Base-by-base conservation (phyloP, 2,329 filamentous ascomycete species). In the Pseudogymnoascus sp. region DNA sequence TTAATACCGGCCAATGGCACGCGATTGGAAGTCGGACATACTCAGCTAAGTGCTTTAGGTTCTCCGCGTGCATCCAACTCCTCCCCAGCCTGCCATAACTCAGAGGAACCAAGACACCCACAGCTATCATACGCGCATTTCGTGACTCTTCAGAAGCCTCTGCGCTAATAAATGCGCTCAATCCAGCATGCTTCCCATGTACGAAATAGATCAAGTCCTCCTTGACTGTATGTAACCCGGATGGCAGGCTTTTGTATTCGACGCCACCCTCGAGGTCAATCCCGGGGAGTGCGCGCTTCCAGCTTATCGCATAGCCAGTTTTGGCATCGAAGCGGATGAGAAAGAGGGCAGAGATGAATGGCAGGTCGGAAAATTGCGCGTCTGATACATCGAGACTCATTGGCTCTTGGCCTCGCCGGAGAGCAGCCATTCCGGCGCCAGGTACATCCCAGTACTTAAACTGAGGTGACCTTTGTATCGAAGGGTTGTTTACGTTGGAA, bases 171-270 rank as follows among this genome's bases (percentile, higher is more conserved):
- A 97, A 99, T 29, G 92, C 92, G 77, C 92, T 96, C 68, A 97
- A 81, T 29, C 94, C 94, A 4, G 92, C 92, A 76, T 92, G 87
- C 58, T 84, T 78, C 64, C 85, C 87, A 71, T 97, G 92, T 45
- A 96, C 87, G 74, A 97, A 99, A 78, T 97, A 99, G 70, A 92
- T 90, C 60, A 97, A 80, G 74, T 99, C 94, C 67, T 92, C 86
- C 33, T 87, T 80, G 18, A 97, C 90, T 62, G 90, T 89, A 76
- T 99, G 94, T 59, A 97, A 76, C 25, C 94, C 94, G 0, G 93
- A 97, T 2, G 94, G 94, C 55, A 99, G 82, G 65, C 91, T 95
- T 76, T 97, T 97, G 82, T 92, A 99, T 76, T 99, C 94, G 70
- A 97, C 91, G 25, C 89, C 86, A 61, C 91, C 91, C 68, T 96